Conservation (phyloP, 306 rosid genomes). For the Psophocarpus tetragonolobus region DNA sequence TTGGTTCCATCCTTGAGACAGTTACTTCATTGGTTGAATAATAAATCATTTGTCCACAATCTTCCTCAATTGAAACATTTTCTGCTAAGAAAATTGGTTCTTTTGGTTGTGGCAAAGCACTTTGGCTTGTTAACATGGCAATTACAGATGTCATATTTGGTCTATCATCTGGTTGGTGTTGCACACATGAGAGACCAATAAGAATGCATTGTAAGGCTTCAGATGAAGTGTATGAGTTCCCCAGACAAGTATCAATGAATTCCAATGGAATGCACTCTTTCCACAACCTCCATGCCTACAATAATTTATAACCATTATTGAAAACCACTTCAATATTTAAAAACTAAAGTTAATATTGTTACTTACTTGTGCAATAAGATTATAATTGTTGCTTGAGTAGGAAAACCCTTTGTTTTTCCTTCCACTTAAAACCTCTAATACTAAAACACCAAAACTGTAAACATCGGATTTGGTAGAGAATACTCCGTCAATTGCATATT, state of each 20-base stretch:
- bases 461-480: constrained; percentile 31
- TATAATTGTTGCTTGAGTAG: background rate
- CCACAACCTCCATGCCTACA: constrained; percentile 37
- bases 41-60: background rate
- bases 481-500: constrained; percentile 19
- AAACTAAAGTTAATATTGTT: background rate
- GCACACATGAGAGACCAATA: constrained; percentile 21
- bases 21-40: background rate
- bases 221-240: background rate
- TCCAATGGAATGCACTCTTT: background rate
- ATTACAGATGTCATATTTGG: constrained; percentile 31
- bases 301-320: background rate
- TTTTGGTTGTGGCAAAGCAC: constrained; percentile 1
- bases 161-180: constrained; percentile 17
- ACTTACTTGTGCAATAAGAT: constrained; percentile 26
- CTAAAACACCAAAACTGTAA: background rate
- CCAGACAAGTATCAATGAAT: constrained; percentile 14
- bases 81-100: background rate
- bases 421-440: background rate
- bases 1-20: background rate
- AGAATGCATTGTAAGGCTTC: constrained; percentile 26
- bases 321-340: background rate
- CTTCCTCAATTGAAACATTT: background rate
- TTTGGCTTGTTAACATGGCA: constrained; percentile 11
- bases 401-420: background rate